These are phyloP conservation scores for Ophiocytium majus DNA, from an alignment of 352 stramenopile species.

Conservation along the genomic window DNA sequence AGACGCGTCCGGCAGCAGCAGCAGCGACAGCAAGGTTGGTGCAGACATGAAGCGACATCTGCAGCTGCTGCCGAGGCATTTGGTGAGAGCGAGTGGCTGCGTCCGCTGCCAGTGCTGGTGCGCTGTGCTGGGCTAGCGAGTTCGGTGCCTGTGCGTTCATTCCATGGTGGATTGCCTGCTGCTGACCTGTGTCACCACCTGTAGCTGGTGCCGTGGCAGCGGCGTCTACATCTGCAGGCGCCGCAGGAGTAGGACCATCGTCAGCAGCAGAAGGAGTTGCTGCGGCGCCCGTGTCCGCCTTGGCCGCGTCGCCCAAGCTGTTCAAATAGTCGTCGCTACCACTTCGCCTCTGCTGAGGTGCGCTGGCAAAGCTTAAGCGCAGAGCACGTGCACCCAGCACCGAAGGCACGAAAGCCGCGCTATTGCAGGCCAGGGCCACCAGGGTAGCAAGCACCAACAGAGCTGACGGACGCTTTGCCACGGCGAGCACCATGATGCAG, in stretches of 20 bases:
- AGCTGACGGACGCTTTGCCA: background rate
- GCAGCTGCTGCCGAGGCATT: background rate
- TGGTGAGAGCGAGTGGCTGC: too few species aligned
- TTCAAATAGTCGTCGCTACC: background rate
- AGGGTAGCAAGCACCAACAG: too few species aligned
- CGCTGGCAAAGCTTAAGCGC: too few species aligned
- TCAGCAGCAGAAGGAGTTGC: background rate
- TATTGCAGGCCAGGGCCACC: too few species aligned
- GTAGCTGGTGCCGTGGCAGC: background rate
- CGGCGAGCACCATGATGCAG: background rate
- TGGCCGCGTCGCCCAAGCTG: background rate
- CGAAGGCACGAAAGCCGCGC: too few species aligned
- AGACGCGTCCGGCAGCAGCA: background rate
- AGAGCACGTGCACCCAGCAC: too few species aligned
- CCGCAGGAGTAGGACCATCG: background rate
- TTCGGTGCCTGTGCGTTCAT: background rate
- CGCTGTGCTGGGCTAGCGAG: too few species aligned
- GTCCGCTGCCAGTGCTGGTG: too few species aligned
- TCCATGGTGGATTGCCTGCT: background rate
- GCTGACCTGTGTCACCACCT: background rate
- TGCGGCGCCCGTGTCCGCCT: background rate
- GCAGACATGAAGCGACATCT: background rate
- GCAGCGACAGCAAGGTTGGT: background rate
- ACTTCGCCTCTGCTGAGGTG: too few species aligned
- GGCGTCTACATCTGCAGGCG: background rate